Percentiles rank a stretch among this genome's conserved stretches.
Conservation (phyloP, 257 asterid species). For the Solanum pimpinellifolium region DNA sequence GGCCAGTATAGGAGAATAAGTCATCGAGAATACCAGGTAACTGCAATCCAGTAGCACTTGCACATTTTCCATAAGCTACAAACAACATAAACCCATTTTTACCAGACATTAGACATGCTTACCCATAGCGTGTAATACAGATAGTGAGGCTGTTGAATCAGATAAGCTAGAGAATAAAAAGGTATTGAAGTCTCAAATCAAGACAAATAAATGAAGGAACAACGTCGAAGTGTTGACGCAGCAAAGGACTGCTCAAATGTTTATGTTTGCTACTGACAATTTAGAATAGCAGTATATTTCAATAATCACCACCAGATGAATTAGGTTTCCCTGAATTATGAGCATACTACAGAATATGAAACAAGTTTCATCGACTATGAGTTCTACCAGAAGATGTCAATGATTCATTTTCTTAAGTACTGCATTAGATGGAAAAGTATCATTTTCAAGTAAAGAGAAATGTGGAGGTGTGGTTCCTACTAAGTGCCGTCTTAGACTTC, state of each 20-base stretch:
- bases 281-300: neutral
- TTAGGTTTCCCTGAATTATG: neutral
- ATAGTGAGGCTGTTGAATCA: neutral
- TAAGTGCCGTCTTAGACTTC: neutral
- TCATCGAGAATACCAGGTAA: slow-evolving; percentile 93
- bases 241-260: neutral
- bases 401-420: neutral
- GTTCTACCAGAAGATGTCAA: neutral
- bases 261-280: neutral
- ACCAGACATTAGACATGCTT: neutral
- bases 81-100: neutral
- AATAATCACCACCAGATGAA: neutral
- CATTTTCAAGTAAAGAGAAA: neutral
- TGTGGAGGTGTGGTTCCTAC: neutral
- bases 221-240: neutral
- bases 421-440: neutral
- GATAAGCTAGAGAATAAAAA: neutral
- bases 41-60: slow-evolving; percentile 67
- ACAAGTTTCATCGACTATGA: neutral
- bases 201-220: neutral
- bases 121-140: neutral
- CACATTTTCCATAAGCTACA: slow-evolving; percentile 58
- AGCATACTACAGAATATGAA: neutral
- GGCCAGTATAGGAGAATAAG: slow-evolving; percentile 64
- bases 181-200: neutral